phyloP scores from a whole-genome alignment of 768 basidiomycete species.

The Podaxis pistillaris region DNA sequence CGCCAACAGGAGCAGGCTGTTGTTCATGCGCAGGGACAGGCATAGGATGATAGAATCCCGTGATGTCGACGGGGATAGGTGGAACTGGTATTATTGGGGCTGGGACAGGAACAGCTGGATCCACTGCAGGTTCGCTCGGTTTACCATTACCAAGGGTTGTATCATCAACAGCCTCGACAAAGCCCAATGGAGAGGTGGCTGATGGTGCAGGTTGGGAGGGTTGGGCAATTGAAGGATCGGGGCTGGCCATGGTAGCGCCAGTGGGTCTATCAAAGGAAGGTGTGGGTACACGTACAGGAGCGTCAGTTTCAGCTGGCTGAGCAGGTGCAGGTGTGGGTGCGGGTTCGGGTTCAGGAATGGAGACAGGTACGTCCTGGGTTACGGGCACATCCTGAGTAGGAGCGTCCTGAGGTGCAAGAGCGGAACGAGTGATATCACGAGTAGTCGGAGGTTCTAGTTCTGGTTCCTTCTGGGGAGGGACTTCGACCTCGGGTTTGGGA shows the following conservation, averaged over 20 bases:
- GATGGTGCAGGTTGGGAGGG: not conserved
- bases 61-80: conserved; percentile 9
- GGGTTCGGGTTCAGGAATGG: not conserved
- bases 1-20: not conserved
- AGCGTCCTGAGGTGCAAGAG: not conserved
- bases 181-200: not conserved
- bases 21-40: not conserved
- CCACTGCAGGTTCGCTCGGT: not conserved
- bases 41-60: conserved; percentile 6
- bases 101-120: not conserved
- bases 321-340: not conserved
- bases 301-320: not conserved
- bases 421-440: not conserved
- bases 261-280: conserved; percentile 4
- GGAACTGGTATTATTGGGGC: not conserved
- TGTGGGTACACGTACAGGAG: not conserved
- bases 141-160: not conserved
- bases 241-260: not conserved
- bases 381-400: not conserved
- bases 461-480: not conserved
- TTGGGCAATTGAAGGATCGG: not conserved
- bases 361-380: not conserved
- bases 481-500: not conserved
- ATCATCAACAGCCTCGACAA: not conserved
- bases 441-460: not conserved